A percentile compares a stretch with the other conserved stretches of the same genome.
Conservation (phyloP, 768 basidiomycete species). For the Basidioascus undulatus region DNA sequence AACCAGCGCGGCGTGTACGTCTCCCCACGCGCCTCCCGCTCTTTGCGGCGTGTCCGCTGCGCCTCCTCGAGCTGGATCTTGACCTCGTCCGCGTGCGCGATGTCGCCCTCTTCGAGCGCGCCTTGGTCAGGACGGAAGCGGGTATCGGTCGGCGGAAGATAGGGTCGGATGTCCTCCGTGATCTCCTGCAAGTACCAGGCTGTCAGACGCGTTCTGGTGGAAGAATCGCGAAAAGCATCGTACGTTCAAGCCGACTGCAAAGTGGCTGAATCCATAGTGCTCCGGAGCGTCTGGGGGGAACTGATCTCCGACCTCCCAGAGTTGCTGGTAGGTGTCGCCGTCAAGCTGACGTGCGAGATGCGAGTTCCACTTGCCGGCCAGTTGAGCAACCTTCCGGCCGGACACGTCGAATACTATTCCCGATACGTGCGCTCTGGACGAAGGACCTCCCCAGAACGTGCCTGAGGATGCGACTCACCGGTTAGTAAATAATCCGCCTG, state of each 20-base stretch:
- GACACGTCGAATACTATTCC: no score
- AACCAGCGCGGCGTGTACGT: conserved; percentile 43
- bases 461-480: no score
- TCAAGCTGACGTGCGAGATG: conserved; percentile 45
- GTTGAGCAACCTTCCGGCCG: conserved; percentile 30
- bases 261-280: conserved; percentile 62
- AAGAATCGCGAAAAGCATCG: no score
- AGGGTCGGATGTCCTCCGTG: conserved; percentile 34
- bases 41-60: conserved; percentile 45
- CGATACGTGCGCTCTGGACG: no score
- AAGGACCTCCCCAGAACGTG: no score
- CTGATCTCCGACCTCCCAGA: conserved; percentile 53
- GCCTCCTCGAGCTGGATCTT: conserved; percentile 49
- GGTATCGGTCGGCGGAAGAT: conserved; percentile 58
- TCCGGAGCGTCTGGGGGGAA: conserved; percentile 46
- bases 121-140: conserved; percentile 57
- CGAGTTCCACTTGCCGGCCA: conserved; percentile 86
- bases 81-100: conserved; percentile 43
- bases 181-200: no score
- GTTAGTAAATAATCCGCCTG: no score
- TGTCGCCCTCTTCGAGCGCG: conserved; percentile 51
- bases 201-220: no score
- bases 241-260: conserved; percentile 55
- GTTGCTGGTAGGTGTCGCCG: conserved; percentile 30
- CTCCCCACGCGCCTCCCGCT: conserved; percentile 27